A percentile compares a stretch with the other conserved stretches of the same genome.
These are phyloP conservation scores for Stylonectria norvegica DNA, from an alignment of 2,329 filamentous ascomycete genomes.

Conservation along the genomic window DNA sequence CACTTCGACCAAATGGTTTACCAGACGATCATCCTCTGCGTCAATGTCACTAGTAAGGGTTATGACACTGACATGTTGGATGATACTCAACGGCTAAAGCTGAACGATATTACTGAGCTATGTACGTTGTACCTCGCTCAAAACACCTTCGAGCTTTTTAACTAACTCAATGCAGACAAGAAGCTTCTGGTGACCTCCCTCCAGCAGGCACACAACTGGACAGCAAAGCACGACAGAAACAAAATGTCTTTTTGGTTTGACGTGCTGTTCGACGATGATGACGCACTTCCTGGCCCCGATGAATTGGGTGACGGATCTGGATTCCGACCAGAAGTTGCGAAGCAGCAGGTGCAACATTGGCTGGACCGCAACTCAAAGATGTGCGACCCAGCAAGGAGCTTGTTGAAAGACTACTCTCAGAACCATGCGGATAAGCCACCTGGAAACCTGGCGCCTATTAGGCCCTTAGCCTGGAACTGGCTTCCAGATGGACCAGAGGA, in stretches of 20 bases:
- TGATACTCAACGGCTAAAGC: conserved; percentile 52
- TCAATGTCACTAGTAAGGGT: conserved; percentile 65
- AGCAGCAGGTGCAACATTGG: conserved; percentile 60
- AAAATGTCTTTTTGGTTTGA: conserved; percentile 69
- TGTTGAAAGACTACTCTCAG: conserved; percentile 54
- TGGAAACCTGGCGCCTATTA: conserved; percentile 48
- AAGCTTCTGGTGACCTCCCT: conserved; percentile 63
- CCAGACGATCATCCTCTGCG: conserved; percentile 61
- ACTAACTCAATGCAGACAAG: conserved; percentile 46
- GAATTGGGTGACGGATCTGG: conserved; percentile 49
- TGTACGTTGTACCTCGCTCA: conserved; percentile 53
- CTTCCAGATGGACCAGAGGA: conserved; percentile 39
- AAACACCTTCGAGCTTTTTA: not conserved
- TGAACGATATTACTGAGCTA: conserved; percentile 62
- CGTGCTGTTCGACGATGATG: conserved; percentile 59
- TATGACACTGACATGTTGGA: conserved; percentile 63
- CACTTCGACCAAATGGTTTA: conserved; percentile 65
- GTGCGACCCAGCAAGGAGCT: conserved; percentile 52
- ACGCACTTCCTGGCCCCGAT: conserved; percentile 47
- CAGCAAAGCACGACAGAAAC: conserved; percentile 64
- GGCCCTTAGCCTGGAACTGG: conserved; percentile 56
- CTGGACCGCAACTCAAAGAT: conserved; percentile 57
- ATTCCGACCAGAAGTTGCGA: conserved; percentile 55
- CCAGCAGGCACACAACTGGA: conserved; percentile 68
- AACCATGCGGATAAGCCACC: conserved; percentile 47